Evolutionary conservation across 345 rosid species (phyloP), one percentile per base, ranked within the genome.

Genomic region (Melaleuca quinquenervia): DNA sequence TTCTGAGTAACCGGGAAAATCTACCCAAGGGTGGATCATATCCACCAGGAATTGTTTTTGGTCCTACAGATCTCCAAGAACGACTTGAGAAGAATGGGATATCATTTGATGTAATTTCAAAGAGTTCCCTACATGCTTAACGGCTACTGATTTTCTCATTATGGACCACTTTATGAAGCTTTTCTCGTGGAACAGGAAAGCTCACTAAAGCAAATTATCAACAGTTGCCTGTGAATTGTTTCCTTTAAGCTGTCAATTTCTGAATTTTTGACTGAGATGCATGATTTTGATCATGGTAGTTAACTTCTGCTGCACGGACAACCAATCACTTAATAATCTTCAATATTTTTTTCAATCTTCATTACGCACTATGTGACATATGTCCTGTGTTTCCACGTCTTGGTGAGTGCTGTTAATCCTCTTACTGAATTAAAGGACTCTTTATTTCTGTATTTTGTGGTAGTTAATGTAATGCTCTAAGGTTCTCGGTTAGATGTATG

Each of bases 11-110:
- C 84, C 95, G 96, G 1, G 86, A 88, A 84, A 89, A 87, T 85
- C 91, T 96, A 80, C 97, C 96, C 0, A 93, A 90, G 54, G 98
- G 99, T 83, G 98, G 98, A 87, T 93, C 91, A 74, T 91, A 90
- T 50, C 92, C 99, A 11, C 98, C 98, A 0, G 99, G 98, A 78
- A 91, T 94, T 70, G 92, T 96, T 22, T 94, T 95, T 82, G 98
- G 99, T 44, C 85, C 95, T 16, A 93, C 96, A 3, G 94, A 95
- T 91, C 94, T 96, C 83, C 94, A 91, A 62, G 91, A 95, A 74
- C 90, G 92, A 26, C 94, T 94, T 84, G 90, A 92, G 87, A 91
- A 91, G 62, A 96, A 96, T 86, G 98, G 98, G 27, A 93, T 96
- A 64, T 92, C 96, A 48, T 96, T 96, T 84, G 96, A 94, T 84